Base-by-base conservation (phyloP, 306 rosid genomes). In the Cucumis sativus region DNA sequence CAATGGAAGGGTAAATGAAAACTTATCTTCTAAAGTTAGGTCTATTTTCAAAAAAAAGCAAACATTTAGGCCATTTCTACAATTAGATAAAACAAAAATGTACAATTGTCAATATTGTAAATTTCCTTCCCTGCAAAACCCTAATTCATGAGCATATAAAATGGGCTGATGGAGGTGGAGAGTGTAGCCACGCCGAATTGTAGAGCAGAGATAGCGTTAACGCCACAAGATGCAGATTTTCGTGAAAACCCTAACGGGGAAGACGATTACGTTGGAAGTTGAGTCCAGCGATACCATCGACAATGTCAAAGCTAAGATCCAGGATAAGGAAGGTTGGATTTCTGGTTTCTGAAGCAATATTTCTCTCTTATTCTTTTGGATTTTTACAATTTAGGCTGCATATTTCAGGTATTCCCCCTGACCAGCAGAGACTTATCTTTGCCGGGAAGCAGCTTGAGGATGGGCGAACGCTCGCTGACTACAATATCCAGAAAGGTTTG, bases 181-280 rank as follows among this genome's bases (percentile, higher is more conserved):
- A 16, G 23, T 63, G 43, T 16, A 6, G 69, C 20, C 3, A 30
- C 10, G 28, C 30, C 4, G 51, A 39, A 10, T 41, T 68, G 37
- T 2, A 17, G 35, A 63, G 49, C 20, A 5, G 73, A 35, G 73
- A 63, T 83, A 25, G 41, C 37, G 55, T 15, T 56, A 49, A 71
- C 57, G 13, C 49, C 58, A 18, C 61, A 77, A 79, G 82, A 91
- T 93, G 98, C 98, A 93, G 97, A 93, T 93, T 84, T 93, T 93
- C 80, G 98, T 93, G 88, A 93, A 93, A 87, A 93, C 98, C 86
- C 94, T 93, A 3, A 93, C 98, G 1, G 98, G 98, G 77, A 93
- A 93, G 92, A 93, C 98, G 75, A 93, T 93, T 81, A 93, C 98
- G 80, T 97, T 93, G n/a, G 98, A 93, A 93, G 98, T 93, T 62